Percentiles rank a stretch among this genome's conserved stretches.
Evolutionary conservation across 805 yeast genomes (phyloP).

Genomic region (Teunomyces aglyptinius): DNA sequence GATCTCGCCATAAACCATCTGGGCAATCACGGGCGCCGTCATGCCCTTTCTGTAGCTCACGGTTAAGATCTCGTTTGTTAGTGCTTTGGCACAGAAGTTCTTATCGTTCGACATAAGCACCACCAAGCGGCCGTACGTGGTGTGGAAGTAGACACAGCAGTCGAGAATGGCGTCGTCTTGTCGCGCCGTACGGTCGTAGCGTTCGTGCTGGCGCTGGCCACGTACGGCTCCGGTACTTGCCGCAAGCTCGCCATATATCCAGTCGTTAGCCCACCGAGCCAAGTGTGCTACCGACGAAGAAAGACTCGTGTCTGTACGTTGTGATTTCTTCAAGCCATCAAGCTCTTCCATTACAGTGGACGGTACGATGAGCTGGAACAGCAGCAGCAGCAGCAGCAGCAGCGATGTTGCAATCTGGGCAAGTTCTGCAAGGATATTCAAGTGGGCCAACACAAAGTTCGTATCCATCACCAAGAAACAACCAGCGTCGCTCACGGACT

Average conservation of each 20-base stretch:
- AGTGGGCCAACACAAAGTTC: conserved; percentile 72
- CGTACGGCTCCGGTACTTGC: conserved; percentile 46
- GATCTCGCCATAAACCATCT: not conserved
- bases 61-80: conserved; percentile 63
- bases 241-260: conserved; percentile 68
- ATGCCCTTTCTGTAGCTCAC: conserved; percentile 50
- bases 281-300: conserved; percentile 47
- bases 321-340: conserved; percentile 71
- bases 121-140: conserved; percentile 38
- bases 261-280: conserved; percentile 73
- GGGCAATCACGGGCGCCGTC: conserved; percentile 44
- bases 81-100: conserved; percentile 76
- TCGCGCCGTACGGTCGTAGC: conserved; percentile 39
- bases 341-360: conserved; percentile 67
- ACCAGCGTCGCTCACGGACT: too few relatives aligned
- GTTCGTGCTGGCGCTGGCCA: conserved; percentile 64
- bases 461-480: conserved; percentile 69
- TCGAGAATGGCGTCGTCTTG: conserved; percentile 87
- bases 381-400: conserved; percentile 37
- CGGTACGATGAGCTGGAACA: conserved; percentile 64
- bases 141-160: conserved; percentile 68
- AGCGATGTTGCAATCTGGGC: conserved; percentile 12
- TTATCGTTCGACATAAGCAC: conserved; percentile 78
- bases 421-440: conserved; percentile 56
- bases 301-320: conserved; percentile 9